A percentile compares a stretch with the other conserved stretches of the same genome.
phyloP scores from a whole-genome alignment of 2,329 filamentous ascomycete species.

The Paramyrothecium roridum region DNA sequence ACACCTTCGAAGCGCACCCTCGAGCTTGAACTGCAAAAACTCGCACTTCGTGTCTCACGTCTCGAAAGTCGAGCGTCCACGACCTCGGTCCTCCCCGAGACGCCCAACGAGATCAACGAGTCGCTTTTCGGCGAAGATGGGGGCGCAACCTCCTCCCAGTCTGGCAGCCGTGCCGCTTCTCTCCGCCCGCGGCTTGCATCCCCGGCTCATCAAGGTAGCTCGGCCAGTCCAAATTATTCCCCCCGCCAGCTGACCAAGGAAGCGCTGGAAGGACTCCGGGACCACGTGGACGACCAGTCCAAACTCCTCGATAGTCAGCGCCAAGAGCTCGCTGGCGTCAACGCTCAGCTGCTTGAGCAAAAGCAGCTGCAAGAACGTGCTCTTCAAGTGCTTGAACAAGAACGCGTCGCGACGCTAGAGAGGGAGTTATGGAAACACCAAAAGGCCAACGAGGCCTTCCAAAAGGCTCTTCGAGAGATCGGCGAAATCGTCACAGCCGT shows the following conservation, averaged over 20 bases:
- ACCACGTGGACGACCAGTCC: slow-evolving; percentile 91
- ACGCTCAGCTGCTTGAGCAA: slow-evolving; percentile 80
- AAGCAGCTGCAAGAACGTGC: slow-evolving; percentile 81
- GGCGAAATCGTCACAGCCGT: slow-evolving; percentile 97
- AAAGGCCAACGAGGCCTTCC: slow-evolving; percentile 97
- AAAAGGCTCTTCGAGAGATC: slow-evolving; percentile 94
- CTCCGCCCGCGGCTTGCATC: slow-evolving; percentile 41
- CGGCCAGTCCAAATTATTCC: slow-evolving; percentile 30
- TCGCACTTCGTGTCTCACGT: slow-evolving; percentile 74
- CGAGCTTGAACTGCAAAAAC: slow-evolving; percentile 77
- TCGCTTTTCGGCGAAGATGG: slow-evolving; percentile 61
- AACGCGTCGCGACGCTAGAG: slow-evolving; percentile 85
- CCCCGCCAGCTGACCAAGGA: slow-evolving; percentile 66
- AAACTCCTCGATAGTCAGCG: slow-evolving; percentile 87
- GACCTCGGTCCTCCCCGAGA: slow-evolving; percentile 67
- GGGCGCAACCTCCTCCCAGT: slow-evolving; percentile 34
- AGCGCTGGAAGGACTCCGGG: slow-evolving; percentile 79
- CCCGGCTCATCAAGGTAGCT: slow-evolving; percentile 35
- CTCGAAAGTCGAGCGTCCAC: slow-evolving; percentile 75
- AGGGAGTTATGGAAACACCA: slow-evolving; percentile 95
- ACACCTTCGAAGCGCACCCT: slow-evolving; percentile 73
- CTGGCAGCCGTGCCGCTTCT: slow-evolving; percentile 31
- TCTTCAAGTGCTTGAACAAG: slow-evolving; percentile 77
- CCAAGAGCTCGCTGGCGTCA: slow-evolving; percentile 80
- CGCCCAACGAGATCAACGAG: slow-evolving; percentile 71